Conservation (phyloP, 805 yeast genomes). For the Limtongia smithiae region DNA sequence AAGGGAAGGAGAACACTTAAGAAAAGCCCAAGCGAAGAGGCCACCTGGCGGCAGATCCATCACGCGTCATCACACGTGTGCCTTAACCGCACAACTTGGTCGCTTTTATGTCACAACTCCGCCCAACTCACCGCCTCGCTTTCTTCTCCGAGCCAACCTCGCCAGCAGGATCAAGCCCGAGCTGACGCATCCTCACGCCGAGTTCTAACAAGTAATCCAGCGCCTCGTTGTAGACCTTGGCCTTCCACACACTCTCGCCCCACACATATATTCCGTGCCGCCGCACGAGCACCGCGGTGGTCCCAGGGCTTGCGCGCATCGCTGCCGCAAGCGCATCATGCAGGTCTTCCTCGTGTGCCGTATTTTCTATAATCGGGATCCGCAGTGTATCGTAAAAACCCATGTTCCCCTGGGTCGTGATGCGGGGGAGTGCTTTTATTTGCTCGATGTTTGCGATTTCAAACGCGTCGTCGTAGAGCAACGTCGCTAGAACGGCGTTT, state of each 20-base stretch:
- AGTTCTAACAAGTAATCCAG: constrained; percentile 82
- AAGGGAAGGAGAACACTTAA: background rate
- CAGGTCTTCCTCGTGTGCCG: constrained; percentile 82
- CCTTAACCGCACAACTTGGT: too few species aligned
- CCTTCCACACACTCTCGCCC: constrained; percentile 91
- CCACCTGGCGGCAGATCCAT: too few species aligned
- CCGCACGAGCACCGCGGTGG: constrained; percentile 85
- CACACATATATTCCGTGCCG: constrained; percentile 96
- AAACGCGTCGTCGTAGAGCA: constrained; percentile 68
- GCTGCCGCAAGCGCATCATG: constrained; percentile 62
- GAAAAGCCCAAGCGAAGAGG: constrained; percentile 1
- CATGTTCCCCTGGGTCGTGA: constrained; percentile 63
- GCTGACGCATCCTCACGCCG: constrained; percentile 74
- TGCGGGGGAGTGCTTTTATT: constrained; percentile 77
- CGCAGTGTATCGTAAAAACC: constrained; percentile 68
- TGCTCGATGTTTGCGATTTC: constrained; percentile 80
- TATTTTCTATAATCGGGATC: constrained; percentile 88
- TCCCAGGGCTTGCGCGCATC: constrained; percentile 63
- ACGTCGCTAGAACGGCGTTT: constrained; percentile 73
- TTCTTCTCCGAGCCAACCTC: constrained; percentile 32
- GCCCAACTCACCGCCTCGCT: background rate
- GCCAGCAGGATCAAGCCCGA: constrained; percentile 49
- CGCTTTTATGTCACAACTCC: too few species aligned
- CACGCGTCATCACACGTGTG: too few species aligned
- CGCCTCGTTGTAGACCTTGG: constrained; percentile 89